Base-by-base conservation (phyloP, 305 asterid species). In the Rubia tinctorum region DNA sequence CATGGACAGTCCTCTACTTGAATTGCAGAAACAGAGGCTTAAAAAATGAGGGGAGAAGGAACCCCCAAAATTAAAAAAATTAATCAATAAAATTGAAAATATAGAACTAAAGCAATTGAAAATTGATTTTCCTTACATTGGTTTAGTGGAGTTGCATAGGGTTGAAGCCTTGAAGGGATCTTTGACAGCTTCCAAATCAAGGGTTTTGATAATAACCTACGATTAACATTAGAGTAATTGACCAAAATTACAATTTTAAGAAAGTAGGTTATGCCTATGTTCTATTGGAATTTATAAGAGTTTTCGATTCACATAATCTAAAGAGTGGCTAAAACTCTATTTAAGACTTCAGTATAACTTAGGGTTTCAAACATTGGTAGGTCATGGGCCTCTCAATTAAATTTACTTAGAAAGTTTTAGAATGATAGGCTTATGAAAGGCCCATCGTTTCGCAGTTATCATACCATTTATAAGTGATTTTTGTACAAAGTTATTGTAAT, bases 1-100 rank as follows among this genome's bases (percentile, higher is more conserved):
- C 79, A 59, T 63, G 71, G 39, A 45, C 40, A 72, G 66, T 37
- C 71, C 43, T 77, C 81, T 76, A 71, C 72, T 73, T 65, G 75
- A 76, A 74, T 67, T 69, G 81, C 79, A 68, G 77, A 43, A 70
- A 37, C 42, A 27, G 15, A 53, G 47, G 68, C 73, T 61, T 51
- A 39, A 55, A 8, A 42, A 76, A 34, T 70, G 68, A 23, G 56
- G 10, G 10, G 42, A 20, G 47, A 14, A 11, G 22, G 44, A 6
- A n/a, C 9, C 18, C n/a, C n/a, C 1, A 23, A 68, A 66, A 5
- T 39, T 15, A 11, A 30, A 49, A 49, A 47, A 47, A 8, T 34
- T 27, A 58, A 20, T n/a, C 22, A 34, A 75, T 15, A 18, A 53
- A 18, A 59, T 59, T 47, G 7, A 69, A 75, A 66, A 71, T 20